These are phyloP conservation scores for Cystobasidium sp. DNA, from an alignment of 1,284 basidiomycete genomes.

Conservation along the genomic window DNA sequence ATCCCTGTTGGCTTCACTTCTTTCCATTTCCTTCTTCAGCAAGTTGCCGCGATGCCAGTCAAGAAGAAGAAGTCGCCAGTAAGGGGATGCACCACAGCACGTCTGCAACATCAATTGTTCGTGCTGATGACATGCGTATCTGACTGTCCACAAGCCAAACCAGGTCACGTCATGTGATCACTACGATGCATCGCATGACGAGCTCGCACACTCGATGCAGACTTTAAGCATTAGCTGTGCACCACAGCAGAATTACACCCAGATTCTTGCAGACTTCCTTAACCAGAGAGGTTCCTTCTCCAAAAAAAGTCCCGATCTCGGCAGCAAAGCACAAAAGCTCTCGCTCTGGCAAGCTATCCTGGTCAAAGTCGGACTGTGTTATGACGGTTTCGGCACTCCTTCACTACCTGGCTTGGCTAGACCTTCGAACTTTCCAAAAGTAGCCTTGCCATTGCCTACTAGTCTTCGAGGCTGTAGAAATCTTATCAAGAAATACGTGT, in stretches of 20 bases:
- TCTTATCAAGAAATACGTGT: constrained; percentile 21
- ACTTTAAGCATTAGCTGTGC: too few relatives aligned
- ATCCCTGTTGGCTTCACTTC: too few relatives aligned
- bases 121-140: too few relatives aligned
- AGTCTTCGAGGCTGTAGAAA: constrained; percentile 12
- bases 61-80: too few relatives aligned
- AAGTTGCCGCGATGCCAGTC: too few relatives aligned
- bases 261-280: constrained; percentile 5
- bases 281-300: not conserved
- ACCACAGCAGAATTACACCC: not conserved
- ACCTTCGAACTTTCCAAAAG: constrained; percentile 8
- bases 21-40: too few relatives aligned
- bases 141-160: too few relatives aligned
- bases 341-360: constrained; percentile 36
- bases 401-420: not conserved
- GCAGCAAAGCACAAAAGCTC: constrained; percentile 33
- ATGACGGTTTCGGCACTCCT: not conserved
- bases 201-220: too few relatives aligned
- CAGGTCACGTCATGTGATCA: too few relatives aligned
- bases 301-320: not conserved
- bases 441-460: constrained; percentile 9
- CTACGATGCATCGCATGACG: too few relatives aligned
- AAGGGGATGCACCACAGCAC: too few relatives aligned
- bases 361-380: constrained; percentile 21
- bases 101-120: too few relatives aligned